Evolutionary conservation across 2,329 filamentous ascomycete species (phyloP), one percentile per base, ranked within the genome.

Genomic region (Plenodomus biglobosus): DNA sequence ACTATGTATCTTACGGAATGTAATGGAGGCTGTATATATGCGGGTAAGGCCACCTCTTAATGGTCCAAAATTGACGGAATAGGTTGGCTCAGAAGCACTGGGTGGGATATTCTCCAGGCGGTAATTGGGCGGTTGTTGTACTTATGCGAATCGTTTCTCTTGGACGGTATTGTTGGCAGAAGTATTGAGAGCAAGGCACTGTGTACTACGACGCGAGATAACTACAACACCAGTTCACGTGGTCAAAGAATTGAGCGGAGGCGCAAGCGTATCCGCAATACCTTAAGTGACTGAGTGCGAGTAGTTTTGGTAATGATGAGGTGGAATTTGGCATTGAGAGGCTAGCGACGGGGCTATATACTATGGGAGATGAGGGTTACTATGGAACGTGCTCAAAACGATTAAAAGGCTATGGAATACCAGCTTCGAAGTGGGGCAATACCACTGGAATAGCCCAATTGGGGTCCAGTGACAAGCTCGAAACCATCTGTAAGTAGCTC

Each of bases 181-280:
- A 0, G 53, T 64, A 3, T 61, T 80, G 24, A 61, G 51, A 5
- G 56, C 68, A 0, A 80, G 80, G 0, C 64, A 74, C 38, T 83
- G 82, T 50, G 76, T 83, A 17, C 58, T 83, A 19, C 69, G 80
- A 2, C 79, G 82, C 55, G 80, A 82, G 62, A 72, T 75, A 24
- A 75, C 77, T 41, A 79, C 74, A n/a, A n/a, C n/a, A n/a, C n/a
- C n/a, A n/a, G 5, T 61, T 81, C 78, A 81, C 50, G 65, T 67
- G 0, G 73, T 74, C 1, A 56, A 66, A 6, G 59, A 70, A 2
- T n/a, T 45, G 22, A 72, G 77, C 47, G 77, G 78, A 13, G 78
- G n/a, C 78, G 7, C 79, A 78, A 71, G 73, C 70, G 64, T 81
- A 78, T 65, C 78, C 73, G 35, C 76, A 79, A 64, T 82, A 79